Evolutionary conservation across 2,329 filamentous ascomycete genomes (phyloP).

Genomic region (Clarireedia sp.): DNA sequence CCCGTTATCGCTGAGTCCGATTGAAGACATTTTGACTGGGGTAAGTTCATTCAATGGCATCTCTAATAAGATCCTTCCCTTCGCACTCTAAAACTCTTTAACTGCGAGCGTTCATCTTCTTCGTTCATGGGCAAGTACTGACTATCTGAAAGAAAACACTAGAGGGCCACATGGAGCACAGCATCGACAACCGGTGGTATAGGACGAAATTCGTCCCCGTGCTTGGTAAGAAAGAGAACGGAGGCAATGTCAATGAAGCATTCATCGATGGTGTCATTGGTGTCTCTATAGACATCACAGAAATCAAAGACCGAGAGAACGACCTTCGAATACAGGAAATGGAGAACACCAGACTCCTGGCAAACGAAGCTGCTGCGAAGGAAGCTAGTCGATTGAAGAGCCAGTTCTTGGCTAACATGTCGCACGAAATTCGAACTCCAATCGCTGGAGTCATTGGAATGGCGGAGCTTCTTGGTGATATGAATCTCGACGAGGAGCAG

Average conservation of each 20-base stretch:
- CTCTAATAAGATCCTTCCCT: too few species aligned
- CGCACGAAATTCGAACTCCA: constrained; percentile 70
- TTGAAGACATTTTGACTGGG: constrained; percentile 59
- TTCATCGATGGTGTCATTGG: constrained; percentile 66
- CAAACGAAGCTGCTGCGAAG: constrained; percentile 70
- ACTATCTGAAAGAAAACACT: constrained; percentile 30
- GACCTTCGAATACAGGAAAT: constrained; percentile 56
- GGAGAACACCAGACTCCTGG: constrained; percentile 62
- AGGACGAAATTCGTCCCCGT: constrained; percentile 65
- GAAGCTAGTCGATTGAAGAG: constrained; percentile 75
- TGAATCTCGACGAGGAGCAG: constrained; percentile 60
- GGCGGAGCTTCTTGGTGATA: constrained; percentile 66
- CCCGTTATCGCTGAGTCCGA: constrained; percentile 43
- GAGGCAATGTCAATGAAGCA: constrained; percentile 40
- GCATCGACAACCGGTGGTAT: constrained; percentile 52
- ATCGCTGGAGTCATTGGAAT: constrained; percentile 77
- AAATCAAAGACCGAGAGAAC: constrained; percentile 56
- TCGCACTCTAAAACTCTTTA: too few species aligned
- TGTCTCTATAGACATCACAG: constrained; percentile 73
- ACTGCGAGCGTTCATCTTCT: too few species aligned
- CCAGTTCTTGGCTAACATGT: constrained; percentile 74
- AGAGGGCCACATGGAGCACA: constrained; percentile 55
- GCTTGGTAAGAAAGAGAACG: constrained; percentile 45
- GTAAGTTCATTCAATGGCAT: too few species aligned
- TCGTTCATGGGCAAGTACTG: too few species aligned